Evolutionary conservation across 768 basidiomycete species (phyloP).

Genomic region (Phaeotremella fagi): DNA sequence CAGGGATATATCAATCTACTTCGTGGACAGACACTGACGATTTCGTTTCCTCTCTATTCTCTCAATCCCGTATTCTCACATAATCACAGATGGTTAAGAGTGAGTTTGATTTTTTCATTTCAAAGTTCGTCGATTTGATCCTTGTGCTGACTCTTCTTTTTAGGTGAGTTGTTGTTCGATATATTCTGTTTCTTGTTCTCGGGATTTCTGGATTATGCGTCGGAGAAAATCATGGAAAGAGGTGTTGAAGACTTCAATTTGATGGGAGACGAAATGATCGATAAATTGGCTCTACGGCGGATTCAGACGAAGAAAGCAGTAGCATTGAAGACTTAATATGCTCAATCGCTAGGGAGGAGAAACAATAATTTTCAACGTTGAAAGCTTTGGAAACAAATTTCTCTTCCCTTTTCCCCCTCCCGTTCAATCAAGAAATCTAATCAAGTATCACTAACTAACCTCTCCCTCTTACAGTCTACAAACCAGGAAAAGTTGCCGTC

Average conservation of each 20-base stretch:
- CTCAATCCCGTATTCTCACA: not conserved
- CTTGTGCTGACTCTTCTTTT: conserved; percentile 11
- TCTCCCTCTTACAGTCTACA: conserved; percentile 49
- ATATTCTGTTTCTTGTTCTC: too few species aligned
- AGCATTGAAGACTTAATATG: too few species aligned
- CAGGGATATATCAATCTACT: not conserved
- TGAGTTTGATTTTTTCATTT: conserved; percentile 23
- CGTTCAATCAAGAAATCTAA: too few species aligned
- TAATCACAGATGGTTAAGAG: conserved; percentile 38
- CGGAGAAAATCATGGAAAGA: too few species aligned
- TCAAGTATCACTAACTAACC: not conserved
- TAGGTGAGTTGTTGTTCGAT: conserved; percentile 15
- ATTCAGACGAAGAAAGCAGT: not conserved
- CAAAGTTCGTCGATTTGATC: not conserved
- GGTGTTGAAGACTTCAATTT: too few species aligned
- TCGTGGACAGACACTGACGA: not conserved
- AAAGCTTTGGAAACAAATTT: not conserved
- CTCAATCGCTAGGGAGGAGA: too few species aligned
- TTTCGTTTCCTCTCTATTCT: not conserved
- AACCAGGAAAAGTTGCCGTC: conserved; percentile 58
- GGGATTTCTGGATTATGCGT: too few species aligned
- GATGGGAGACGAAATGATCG: too few species aligned
- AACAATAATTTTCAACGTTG: too few species aligned
- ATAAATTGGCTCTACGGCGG: not conserved
- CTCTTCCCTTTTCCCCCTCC: too few species aligned